These are phyloP conservation scores for Populus hybrid DNA, from an alignment of 441 rosid species.

Conservation along the genomic window DNA sequence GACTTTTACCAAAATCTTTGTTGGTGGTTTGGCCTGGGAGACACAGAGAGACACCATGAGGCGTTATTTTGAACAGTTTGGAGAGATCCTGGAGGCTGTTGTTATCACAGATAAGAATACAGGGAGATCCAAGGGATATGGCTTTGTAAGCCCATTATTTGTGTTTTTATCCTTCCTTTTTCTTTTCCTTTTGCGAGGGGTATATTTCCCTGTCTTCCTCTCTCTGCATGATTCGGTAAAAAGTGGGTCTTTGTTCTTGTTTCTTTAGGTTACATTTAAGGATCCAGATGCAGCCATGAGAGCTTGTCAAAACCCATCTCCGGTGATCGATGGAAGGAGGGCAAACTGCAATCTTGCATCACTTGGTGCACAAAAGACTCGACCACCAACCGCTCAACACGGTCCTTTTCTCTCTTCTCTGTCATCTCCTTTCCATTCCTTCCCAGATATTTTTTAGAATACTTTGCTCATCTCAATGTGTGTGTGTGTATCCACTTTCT, in stretches of 20 bases:
- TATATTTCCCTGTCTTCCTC: background rate
- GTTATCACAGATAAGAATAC: conserved; percentile 91
- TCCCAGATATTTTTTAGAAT: background rate
- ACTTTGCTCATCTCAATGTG: background rate
- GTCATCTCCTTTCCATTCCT: background rate
- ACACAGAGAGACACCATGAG: conserved; percentile 90
- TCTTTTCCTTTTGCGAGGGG: background rate
- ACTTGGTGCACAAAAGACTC: conserved; percentile 73
- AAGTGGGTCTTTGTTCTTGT: background rate
- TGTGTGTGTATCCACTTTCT: background rate
- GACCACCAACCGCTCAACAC: conserved; percentile 59
- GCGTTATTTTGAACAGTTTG: conserved; percentile 91
- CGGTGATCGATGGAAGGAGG: conserved; percentile 90
- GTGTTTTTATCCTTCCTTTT: background rate
- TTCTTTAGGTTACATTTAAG: conserved; percentile 73
- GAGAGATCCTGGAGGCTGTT: conserved; percentile 92
- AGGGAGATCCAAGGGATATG: conserved; percentile 96
- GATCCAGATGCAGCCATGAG: conserved; percentile 87
- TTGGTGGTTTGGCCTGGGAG: conserved; percentile 99
- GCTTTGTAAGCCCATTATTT: conserved; percentile 55
- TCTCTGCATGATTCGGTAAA: background rate
- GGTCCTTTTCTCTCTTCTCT: conserved; percentile 30
- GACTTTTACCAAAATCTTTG: conserved; percentile 78
- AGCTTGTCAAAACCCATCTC: conserved; percentile 86
- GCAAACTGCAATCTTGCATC: conserved; percentile 97